phyloP scores from a whole-genome alignment of 2,329 filamentous ascomycete genomes.

The Blumeria hordei region DNA sequence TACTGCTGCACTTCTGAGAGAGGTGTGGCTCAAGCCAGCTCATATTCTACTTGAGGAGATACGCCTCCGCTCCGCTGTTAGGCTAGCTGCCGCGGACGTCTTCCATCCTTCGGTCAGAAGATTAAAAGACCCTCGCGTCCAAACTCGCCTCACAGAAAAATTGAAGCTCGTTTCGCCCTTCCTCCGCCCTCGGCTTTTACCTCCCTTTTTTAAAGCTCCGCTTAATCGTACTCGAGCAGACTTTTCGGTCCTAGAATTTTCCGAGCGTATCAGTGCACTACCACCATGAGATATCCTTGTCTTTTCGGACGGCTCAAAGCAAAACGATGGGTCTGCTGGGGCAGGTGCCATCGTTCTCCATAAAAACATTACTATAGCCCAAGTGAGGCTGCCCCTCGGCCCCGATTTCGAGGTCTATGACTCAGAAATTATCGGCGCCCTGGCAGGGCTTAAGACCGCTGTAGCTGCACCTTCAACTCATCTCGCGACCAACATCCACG shows the following conservation, averaged over 20 bases:
- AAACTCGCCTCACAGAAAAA: neutral
- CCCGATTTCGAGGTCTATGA: too few species aligned
- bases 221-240: neutral
- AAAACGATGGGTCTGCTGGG: neutral
- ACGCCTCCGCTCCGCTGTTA: neutral
- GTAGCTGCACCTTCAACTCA: too few species aligned
- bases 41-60: neutral
- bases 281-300: neutral
- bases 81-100: neutral
- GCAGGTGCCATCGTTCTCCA: too few species aligned
- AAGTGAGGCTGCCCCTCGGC: too few species aligned
- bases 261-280: neutral
- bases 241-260: neutral
- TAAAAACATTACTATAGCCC: too few species aligned
- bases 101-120: neutral
- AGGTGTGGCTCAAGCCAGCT: neutral
- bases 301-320: neutral
- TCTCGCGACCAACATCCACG: too few species aligned
- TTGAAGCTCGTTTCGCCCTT: neutral
- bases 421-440: too few species aligned
- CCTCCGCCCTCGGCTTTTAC: neutral
- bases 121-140: too few species aligned
- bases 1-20: neutral
- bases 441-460: too few species aligned
- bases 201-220: neutral